Evolutionary conservation across 2,329 filamentous ascomycete species (phyloP).

Genomic region (Apiospora marii): DNA sequence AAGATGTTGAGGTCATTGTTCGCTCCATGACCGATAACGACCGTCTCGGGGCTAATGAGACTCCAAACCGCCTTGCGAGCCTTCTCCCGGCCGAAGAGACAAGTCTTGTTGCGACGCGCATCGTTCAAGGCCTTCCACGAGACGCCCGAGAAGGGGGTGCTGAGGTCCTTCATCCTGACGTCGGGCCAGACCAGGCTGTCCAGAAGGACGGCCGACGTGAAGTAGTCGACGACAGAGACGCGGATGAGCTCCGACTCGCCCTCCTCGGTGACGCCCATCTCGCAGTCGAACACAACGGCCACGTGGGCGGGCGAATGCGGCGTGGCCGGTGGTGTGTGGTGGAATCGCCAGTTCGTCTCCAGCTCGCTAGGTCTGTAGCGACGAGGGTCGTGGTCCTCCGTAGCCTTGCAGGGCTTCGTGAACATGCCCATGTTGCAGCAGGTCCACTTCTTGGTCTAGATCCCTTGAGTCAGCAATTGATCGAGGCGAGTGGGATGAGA

Average conservation of each 20-base stretch:
- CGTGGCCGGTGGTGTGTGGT: background rate
- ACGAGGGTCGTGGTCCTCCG: background rate
- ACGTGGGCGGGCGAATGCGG: background rate
- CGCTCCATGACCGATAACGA: background rate
- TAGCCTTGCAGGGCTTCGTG: background rate
- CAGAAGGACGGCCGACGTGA: background rate
- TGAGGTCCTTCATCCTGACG: background rate
- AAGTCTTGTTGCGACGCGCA: background rate
- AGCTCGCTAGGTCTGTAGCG: background rate
- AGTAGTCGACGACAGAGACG: background rate
- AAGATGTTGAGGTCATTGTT: background rate
- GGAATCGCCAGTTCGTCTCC: background rate
- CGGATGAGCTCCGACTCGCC: constrained; percentile 12
- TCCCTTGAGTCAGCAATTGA: background rate
- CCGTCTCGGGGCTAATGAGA: background rate
- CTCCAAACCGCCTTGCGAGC: background rate
- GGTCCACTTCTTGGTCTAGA: background rate
- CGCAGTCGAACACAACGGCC: background rate
- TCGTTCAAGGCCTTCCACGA: constrained; percentile 5
- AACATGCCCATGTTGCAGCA: background rate
- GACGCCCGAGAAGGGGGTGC: background rate
- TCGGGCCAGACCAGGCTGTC: constrained; percentile 10
- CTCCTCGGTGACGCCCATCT: background rate
- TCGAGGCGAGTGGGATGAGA: background rate
- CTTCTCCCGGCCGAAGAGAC: background rate